Base-by-base conservation (phyloP, 106 monocot species). In the Xerophyta viscosa region DNA sequence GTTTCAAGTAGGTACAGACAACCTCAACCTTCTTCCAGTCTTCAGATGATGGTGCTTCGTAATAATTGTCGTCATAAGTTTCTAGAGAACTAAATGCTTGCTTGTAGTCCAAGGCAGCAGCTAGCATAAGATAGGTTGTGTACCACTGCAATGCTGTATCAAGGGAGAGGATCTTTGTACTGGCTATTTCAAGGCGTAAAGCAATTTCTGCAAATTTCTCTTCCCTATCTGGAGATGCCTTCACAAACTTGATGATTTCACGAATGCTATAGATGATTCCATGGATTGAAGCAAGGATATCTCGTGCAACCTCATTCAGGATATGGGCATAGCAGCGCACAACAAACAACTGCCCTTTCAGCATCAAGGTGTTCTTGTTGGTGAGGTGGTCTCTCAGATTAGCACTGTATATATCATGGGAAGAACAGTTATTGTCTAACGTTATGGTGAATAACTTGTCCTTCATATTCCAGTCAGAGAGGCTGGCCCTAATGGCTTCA, bases 21-120 rank as follows among this genome's bases (percentile, higher is more conserved):
- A 78, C 61, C 46, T 93, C 93, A 27, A 93, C 84, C 52, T 70
- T 93, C 49, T 67, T 87, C 93, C 93, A 93, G 52, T 93, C 93
- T 27, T 93, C 93, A 1, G 60, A 3, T 0, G 87, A 84, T 6
- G 93, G 93, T 29, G 93, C 80, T 37, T 93, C 93, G 44, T 81
- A 88, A 50, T 93, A 93, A 26, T 77, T 66, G 42, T 77, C 83
- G 57, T 84, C 87, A 42, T 83, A 84, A 9, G 80, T 72, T 65
- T 93, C 93, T 31, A 93, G 52, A 13, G 56, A 64, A 47, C 74
- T 55, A 55, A 93, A 88, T 26, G 75, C 88, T 50, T 88, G 83
- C 37, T 71, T 80, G 24, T 75, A 93, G 0, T 93, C 88, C 60
- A 88, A 52, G 9, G 87, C 87, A 54, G 75, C 80, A 24, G 62